phyloP scores from a whole-genome alignment of 768 basidiomycete species.

The Lactarius vividus region DNA sequence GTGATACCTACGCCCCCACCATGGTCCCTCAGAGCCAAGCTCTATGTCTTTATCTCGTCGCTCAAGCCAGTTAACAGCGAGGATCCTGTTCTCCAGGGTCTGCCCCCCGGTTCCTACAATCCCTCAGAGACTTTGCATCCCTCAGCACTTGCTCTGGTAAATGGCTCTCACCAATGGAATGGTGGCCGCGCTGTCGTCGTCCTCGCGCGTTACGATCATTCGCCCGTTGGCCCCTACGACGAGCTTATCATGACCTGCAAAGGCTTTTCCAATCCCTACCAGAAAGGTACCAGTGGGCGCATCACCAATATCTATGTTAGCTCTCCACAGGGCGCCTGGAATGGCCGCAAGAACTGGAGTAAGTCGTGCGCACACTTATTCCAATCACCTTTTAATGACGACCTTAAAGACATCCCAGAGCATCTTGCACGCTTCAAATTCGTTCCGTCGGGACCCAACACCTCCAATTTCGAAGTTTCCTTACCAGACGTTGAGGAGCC shows the following conservation, averaged over 20 bases:
- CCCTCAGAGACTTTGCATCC: slow-evolving; percentile 22
- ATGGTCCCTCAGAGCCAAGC: slow-evolving; percentile 16
- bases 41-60: slow-evolving; percentile 9
- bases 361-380: neutral
- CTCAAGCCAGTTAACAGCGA: slow-evolving; percentile 16
- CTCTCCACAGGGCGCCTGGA: slow-evolving; percentile 9
- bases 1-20: slow-evolving; percentile 10
- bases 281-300: slow-evolving; percentile 2
- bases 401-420: slow-evolving; percentile 16
- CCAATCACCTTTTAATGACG: neutral
- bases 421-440: slow-evolving; percentile 23
- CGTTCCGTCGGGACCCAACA: neutral
- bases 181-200: slow-evolving; percentile 8
- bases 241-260: slow-evolving; percentile 13
- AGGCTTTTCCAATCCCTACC: slow-evolving; percentile 4
- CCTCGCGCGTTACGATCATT: slow-evolving; percentile 17
- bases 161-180: slow-evolving; percentile 15
- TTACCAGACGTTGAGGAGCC: slow-evolving; percentile 10
- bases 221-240: slow-evolving; percentile 26
- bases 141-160: slow-evolving; percentile 16
- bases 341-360: slow-evolving; percentile 26
- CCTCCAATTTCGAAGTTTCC: slow-evolving; percentile 1
- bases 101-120: slow-evolving; percentile 21
- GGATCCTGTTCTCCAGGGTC: slow-evolving; percentile 21
- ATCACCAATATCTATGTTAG: slow-evolving; percentile 26